Evolutionary conservation across 176 grass and related monocot genomes (phyloP).

Genomic region (Eleusine coracana): DNA sequence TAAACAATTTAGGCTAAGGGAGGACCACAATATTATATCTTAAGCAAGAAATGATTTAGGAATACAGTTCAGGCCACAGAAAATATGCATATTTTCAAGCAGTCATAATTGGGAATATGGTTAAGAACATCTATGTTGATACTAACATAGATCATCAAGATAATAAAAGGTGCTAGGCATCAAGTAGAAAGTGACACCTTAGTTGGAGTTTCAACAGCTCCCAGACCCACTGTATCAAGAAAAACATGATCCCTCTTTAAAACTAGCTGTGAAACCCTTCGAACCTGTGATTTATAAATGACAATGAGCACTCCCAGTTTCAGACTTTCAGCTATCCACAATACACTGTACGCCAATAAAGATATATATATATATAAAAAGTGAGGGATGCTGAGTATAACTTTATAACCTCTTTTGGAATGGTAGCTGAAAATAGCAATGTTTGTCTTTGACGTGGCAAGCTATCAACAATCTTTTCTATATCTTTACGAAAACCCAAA

Average conservation of each 20-base stretch:
- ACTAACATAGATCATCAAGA: constrained; percentile 8
- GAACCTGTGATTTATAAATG: constrained; percentile 60
- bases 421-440: constrained; percentile 83
- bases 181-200: constrained; percentile 57
- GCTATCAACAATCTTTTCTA: constrained; percentile 97
- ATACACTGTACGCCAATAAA: not conserved
- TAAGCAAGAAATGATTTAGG: not conserved
- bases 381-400: not conserved
- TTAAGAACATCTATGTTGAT: constrained; percentile 11
- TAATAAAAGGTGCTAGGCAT: not conserved
- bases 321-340: constrained; percentile 23
- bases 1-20: not conserved
- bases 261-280: constrained; percentile 90
- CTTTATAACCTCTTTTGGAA: constrained; percentile 82
- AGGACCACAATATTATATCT: not conserved
- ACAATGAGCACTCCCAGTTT: constrained; percentile 21
- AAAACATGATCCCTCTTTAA: constrained; percentile 84
- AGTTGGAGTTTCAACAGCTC: constrained; percentile 75
- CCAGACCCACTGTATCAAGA: constrained; percentile 88
- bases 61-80: not conserved
- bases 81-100: constrained; percentile 17
- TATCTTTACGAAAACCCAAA: constrained; percentile 89
- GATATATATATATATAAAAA: constrained; percentile 19
- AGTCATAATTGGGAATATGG: not conserved
- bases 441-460: constrained; percentile 91